Evolutionary conservation across 2,329 filamentous ascomycete genomes (phyloP).

Genomic region (Colletotrichum melonis): DNA sequence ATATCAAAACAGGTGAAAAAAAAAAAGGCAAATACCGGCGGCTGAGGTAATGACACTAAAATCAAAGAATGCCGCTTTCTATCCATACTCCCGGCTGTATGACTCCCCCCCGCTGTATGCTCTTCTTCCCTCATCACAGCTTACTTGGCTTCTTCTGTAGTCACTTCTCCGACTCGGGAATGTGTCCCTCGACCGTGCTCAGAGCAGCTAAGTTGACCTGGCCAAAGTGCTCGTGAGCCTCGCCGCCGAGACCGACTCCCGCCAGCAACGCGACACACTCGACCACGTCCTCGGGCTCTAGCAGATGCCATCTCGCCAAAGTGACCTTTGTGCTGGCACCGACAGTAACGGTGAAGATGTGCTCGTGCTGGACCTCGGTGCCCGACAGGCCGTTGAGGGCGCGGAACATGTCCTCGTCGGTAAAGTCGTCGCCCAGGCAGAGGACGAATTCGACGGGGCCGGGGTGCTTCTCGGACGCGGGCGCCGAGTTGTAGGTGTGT

Average conservation of each 20-base stretch:
- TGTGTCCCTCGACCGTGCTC: conserved; percentile 63
- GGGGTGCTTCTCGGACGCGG: conserved; percentile 53
- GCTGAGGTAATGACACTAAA: not conserved
- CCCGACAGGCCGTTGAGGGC: conserved; percentile 73
- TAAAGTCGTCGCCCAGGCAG: conserved; percentile 95
- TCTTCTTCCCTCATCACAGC: not conserved
- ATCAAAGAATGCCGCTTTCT: conserved; percentile 16
- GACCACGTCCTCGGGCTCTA: conserved; percentile 90
- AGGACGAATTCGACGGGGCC: conserved; percentile 84
- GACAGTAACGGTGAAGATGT: conserved; percentile 91
- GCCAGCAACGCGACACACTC: conserved; percentile 70
- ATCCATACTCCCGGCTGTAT: conserved; percentile 34
- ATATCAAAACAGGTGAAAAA: conserved; percentile 3
- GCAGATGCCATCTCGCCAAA: conserved; percentile 87
- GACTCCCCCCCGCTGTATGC: not conserved
- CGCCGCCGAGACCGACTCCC: conserved; percentile 54
- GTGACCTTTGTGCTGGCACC: conserved; percentile 94
- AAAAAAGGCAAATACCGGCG: not conserved
- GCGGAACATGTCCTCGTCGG: conserved; percentile 97
- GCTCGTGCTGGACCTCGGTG: conserved; percentile 66
- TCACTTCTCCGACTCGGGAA: conserved; percentile 49
- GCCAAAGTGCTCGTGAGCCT: conserved; percentile 54
- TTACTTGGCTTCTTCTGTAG: not conserved
- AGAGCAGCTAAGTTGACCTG: conserved; percentile 68
- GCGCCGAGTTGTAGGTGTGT: conserved; percentile 71